phyloP scores from a whole-genome alignment of 306 rosid species.

The Phaseolus lunatus region DNA sequence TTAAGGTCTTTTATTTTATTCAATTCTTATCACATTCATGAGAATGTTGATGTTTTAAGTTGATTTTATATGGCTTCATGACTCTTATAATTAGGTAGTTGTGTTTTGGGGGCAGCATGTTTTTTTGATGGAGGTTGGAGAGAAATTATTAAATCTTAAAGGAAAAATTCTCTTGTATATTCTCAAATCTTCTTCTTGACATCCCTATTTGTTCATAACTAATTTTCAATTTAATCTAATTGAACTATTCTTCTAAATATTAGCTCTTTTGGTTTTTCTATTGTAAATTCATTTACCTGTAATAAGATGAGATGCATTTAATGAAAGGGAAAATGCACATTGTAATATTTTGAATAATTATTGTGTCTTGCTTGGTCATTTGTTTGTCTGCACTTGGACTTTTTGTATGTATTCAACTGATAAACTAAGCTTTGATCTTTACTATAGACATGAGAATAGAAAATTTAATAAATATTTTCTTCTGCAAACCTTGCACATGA shows the following conservation, averaged over 20 bases:
- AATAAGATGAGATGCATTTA: not conserved
- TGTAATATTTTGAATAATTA: constrained; percentile 18
- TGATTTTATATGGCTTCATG: too few species aligned
- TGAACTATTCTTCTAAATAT: not conserved
- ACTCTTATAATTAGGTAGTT: too few species aligned
- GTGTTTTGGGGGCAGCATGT: too few species aligned
- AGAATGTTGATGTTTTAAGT: too few species aligned
- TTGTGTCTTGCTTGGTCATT: constrained; percentile 14
- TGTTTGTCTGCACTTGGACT: constrained; percentile 24
- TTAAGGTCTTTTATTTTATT: too few species aligned
- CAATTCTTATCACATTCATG: too few species aligned
- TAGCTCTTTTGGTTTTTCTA: not conserved
- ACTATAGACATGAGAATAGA: not conserved
- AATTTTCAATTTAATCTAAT: not conserved
- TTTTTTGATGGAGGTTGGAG: too few species aligned
- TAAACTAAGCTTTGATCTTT: constrained; percentile 24
- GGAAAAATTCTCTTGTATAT: not conserved
- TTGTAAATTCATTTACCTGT: not conserved
- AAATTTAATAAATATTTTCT: constrained; percentile 26
- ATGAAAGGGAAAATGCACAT: not conserved
- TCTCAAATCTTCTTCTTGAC: not conserved
- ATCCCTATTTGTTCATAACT: not conserved
- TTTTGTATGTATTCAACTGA: constrained; percentile 32
- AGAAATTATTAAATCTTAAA: too few species aligned
- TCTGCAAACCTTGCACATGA: not conserved